These are phyloP conservation scores for Setaria viridis DNA, from an alignment of 202 grass and related monocot genomes.

Conservation along the genomic window DNA sequence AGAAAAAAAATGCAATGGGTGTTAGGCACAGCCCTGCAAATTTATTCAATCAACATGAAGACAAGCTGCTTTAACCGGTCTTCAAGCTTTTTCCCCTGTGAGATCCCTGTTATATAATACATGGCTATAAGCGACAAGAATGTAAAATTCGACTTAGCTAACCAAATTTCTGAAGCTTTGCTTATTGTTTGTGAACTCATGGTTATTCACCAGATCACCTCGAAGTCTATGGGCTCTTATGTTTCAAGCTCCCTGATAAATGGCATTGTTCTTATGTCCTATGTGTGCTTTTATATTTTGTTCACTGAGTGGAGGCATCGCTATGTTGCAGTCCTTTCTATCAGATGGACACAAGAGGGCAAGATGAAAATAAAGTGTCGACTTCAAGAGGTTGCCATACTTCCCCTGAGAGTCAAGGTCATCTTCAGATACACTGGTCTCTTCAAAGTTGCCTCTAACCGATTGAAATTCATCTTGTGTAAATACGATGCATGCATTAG, in stretches of 20 bases:
- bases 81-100: neutral
- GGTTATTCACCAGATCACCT: neutral
- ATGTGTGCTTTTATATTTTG: neutral
- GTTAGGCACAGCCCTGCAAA: neutral
- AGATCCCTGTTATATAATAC: neutral
- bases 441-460: conserved; percentile 4
- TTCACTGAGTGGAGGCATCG: conserved; percentile 27
- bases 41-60: neutral
- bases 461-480: neutral
- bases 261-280: neutral
- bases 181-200: conserved; percentile 6
- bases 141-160: neutral
- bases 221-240: neutral
- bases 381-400: conserved; percentile 40
- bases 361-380: conserved; percentile 29
- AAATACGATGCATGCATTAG: neutral
- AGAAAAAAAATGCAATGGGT: conserved; percentile 4
- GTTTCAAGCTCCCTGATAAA: conserved; percentile 5
- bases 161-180: neutral
- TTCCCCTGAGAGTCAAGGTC: conserved; percentile 52
- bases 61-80: neutral
- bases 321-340: conserved; percentile 34
- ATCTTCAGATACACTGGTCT: conserved; percentile 3
- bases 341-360: conserved; percentile 26
- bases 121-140: neutral